A percentile compares a stretch with the other conserved stretches of the same genome.
Evolutionary conservation across 176 grass and related monocot species (phyloP).

Genomic region (Eragrostis nindensis): DNA sequence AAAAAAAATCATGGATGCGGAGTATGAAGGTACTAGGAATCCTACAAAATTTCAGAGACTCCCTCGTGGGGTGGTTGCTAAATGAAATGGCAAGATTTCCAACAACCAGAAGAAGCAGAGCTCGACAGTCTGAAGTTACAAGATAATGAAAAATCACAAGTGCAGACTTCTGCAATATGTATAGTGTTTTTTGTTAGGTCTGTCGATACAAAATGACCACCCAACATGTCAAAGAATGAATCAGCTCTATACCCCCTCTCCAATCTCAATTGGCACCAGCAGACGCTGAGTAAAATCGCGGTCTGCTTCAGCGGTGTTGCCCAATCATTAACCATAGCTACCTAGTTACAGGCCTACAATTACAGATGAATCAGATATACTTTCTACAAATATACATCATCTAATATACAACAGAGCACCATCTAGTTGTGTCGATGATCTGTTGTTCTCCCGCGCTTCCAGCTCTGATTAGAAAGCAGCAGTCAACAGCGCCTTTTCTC

Average conservation of each 20-base stretch:
- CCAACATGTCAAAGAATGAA: slow-evolving; percentile 22
- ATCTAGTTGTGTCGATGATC: not conserved
- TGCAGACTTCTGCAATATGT: not conserved
- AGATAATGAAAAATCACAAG: not conserved
- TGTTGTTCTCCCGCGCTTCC: not conserved
- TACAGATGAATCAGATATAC: slow-evolving; percentile 38
- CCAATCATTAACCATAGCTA: not conserved
- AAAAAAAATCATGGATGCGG: no score
- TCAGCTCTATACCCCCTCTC: slow-evolving; percentile 24
- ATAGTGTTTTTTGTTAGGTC: not conserved
- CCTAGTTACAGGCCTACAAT: slow-evolving; percentile 31
- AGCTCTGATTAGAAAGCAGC: slow-evolving; percentile 51
- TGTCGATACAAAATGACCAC: slow-evolving; percentile 20
- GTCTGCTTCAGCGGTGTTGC: slow-evolving; percentile 20
- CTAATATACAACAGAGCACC: not conserved
- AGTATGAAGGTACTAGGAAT: no score
- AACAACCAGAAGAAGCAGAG: no score
- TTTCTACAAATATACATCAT: slow-evolving; percentile 45
- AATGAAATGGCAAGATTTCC: no score
- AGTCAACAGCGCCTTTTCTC: slow-evolving; percentile 50
- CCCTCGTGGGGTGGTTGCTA: no score
- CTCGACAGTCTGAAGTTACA: no score
- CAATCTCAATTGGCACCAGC: slow-evolving; percentile 26
- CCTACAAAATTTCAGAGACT: no score
- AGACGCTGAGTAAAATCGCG: slow-evolving; percentile 46